Base-by-base conservation (phyloP, 768 basidiomycete species). In the Ramaria sp. region DNA sequence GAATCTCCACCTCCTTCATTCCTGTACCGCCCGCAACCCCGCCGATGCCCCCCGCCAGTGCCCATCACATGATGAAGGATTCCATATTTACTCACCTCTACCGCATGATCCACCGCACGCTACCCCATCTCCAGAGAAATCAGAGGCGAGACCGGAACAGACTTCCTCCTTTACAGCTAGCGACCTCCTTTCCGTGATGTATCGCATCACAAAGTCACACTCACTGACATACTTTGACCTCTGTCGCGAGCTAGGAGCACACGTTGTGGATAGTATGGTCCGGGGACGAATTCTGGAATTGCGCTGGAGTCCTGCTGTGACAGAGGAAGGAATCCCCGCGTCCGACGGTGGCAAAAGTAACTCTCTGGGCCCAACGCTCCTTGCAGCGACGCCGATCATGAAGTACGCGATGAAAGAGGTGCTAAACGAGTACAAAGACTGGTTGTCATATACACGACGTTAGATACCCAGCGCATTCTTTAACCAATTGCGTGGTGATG, bases 1-100 rank as follows among this genome's bases (percentile, higher is more conserved):
- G 55, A 91, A 92, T 62, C 78, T 92, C 13, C 90, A 92, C 66
- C 86, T 92, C 67, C 87, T 92, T 53, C 88, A 91, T 63, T 84
- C 88, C 1, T 84, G 84, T 1, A 61, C 64, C 19, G 59, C 60
- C 15, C 65, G 62, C 12, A 58, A 63, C 7, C 59, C 63, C 37
- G 53, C 62, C 1, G n/a, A 58, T 59, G 39, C 57, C 60, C 63
- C 63, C 19, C 63, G 59, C 42, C 57, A 63, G 27, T 27, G 27
- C 27, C 27, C 27, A 27, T 27, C 27, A 27, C 27, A 58, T 10
- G 59, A 13, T 2, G 34, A 37, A 31, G 68, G 70, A 19, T 72
- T 73, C 63, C 64, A 65, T 30, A 72, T 71, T 58, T 72, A 75
- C 60, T 70, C 71, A 10, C 65, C 72, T 1, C 68, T 73, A 38